A percentile compares a stretch with the other conserved stretches of the same genome.
Conservation (phyloP, 2,329 filamentous ascomycete genomes). For the Alternaria burnsii region DNA sequence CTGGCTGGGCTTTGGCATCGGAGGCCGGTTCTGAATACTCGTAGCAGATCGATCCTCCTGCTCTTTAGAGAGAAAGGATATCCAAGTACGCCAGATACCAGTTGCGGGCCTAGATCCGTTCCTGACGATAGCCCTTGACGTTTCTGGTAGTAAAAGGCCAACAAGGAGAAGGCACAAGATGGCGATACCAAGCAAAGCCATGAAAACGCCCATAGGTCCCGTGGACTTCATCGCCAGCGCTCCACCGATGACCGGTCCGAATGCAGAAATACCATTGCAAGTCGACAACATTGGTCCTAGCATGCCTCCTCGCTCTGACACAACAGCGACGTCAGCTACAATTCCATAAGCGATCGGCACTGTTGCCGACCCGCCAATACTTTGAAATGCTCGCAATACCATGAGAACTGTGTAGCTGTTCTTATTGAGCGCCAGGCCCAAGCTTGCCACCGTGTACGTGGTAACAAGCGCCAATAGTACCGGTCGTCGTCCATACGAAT, state of each 20-base stretch:
- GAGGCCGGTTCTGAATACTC: no score
- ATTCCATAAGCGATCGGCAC: background rate
- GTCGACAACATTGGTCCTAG: background rate
- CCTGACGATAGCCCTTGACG: no score
- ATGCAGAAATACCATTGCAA: background rate
- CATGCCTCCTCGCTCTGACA: background rate
- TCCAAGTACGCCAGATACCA: no score
- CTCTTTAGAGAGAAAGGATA: no score
- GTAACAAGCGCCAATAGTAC: background rate
- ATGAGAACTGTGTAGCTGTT: background rate
- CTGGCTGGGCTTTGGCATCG: no score
- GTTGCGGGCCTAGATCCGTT: no score
- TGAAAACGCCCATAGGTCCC: background rate
- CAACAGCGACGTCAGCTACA: background rate
- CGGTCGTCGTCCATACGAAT: background rate
- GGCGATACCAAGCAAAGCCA: background rate
- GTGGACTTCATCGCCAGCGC: no score
- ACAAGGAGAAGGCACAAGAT: no score
- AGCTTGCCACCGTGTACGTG: background rate
- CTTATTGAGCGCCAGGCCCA: background rate
- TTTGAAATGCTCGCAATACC: background rate
- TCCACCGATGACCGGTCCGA: background rate
- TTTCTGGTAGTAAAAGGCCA: no score
- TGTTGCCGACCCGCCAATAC: background rate
- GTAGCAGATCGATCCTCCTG: no score